Conservation (phyloP, 2,329 filamentous ascomycete species). For the Microascus cirrosus region DNA sequence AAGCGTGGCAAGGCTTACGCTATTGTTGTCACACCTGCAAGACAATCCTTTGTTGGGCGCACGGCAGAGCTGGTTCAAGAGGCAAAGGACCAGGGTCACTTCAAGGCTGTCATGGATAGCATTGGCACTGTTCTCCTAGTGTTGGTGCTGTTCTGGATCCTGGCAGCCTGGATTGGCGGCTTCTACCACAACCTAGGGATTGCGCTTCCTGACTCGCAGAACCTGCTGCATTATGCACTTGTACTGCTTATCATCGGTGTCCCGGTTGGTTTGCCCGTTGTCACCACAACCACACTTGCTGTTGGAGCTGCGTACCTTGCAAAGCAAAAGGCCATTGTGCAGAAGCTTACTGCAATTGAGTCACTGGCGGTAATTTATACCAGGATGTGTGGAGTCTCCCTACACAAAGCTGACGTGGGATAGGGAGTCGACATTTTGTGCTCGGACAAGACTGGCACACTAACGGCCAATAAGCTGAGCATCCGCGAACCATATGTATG, state of each 20-base stretch:
- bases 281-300: constrained; percentile 66
- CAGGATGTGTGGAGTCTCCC: not conserved
- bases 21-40: constrained; percentile 55
- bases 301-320: constrained; percentile 69
- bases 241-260: constrained; percentile 70
- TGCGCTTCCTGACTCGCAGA: constrained; percentile 23
- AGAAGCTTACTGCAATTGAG: constrained; percentile 71
- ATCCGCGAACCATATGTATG: constrained; percentile 69
- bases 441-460: constrained; percentile 73
- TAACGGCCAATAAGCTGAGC: constrained; percentile 64
- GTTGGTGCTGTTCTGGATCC: constrained; percentile 67
- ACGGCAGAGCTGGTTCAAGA: constrained; percentile 65
- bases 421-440: constrained; percentile 51
- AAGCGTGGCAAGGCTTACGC: constrained; percentile 70
- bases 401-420: constrained; percentile 35
- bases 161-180: constrained; percentile 65
- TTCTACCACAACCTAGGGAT: constrained; percentile 59
- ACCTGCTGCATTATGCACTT: constrained; percentile 56
- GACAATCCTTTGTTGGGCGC: constrained; percentile 65
- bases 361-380: constrained; percentile 43
- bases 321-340: constrained; percentile 68
- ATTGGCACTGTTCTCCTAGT: constrained; percentile 66
- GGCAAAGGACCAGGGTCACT: constrained; percentile 65
- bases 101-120: constrained; percentile 77
- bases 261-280: constrained; percentile 68